Evolutionary conservation across 192 early-diverging fungal genomes (phyloP).

Genomic region (Phycomyces nitens): DNA sequence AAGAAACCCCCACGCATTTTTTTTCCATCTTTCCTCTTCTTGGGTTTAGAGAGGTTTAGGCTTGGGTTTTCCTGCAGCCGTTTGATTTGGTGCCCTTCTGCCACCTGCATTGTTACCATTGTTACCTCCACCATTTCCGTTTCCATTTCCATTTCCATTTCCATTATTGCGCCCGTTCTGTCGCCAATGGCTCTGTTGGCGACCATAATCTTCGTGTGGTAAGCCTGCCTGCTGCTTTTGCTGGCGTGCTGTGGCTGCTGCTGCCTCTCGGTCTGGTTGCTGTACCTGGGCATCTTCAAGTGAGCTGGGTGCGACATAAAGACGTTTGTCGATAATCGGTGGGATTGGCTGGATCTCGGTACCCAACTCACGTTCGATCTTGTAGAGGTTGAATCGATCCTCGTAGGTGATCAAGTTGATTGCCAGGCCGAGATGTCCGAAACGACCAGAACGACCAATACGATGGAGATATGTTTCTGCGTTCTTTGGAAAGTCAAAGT

Average conservation of each 20-base stretch:
- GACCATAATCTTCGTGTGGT: no score
- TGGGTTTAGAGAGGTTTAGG: no score
- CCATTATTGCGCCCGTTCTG: no score
- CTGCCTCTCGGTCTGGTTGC: slow-evolving; percentile 43
- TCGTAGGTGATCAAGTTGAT: slow-evolving; percentile 99
- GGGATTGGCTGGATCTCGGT: slow-evolving; percentile 99
- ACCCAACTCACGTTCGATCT: slow-evolving; percentile 96
- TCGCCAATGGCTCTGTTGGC: no score
- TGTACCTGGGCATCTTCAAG: slow-evolving; percentile 63
- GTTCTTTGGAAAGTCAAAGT: slow-evolving; percentile 99
- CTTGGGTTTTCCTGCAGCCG: no score
- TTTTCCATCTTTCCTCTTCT: no score
- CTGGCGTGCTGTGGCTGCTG: slow-evolving; percentile 29
- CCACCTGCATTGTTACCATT: no score
- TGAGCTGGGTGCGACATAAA: slow-evolving; percentile 79
- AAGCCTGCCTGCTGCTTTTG: slow-evolving; percentile 23
- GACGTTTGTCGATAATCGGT: slow-evolving; percentile 89
- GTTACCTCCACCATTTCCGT: no score
- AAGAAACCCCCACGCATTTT: no score
- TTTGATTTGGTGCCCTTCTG: no score
- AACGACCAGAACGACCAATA: slow-evolving; percentile 96
- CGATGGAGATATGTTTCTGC: slow-evolving; percentile 98
- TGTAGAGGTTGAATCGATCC: slow-evolving; percentile 96
- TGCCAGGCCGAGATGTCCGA: slow-evolving; percentile 92
- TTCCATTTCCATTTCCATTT: no score